Base-by-base conservation (phyloP, 1,139 yeast species). In the Arxiozyma heterogenica region DNA sequence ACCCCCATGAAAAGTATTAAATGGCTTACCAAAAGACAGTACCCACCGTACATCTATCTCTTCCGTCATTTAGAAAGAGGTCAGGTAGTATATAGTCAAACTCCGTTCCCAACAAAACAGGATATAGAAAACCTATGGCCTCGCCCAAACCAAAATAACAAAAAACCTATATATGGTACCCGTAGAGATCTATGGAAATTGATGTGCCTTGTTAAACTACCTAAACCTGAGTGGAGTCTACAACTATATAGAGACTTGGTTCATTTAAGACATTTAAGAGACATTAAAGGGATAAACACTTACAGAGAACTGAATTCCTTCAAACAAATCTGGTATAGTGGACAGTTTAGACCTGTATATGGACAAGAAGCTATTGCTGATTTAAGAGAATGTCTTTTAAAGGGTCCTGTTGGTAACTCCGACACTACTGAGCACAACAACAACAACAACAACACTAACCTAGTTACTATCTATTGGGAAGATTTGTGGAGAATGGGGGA, bases 361-460 rank as follows among this genome's bases (percentile, higher is more conserved):
- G 76, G 95, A 12, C 96, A 89, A 70, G 98, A 91, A 70, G 88
- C 97, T 0, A 90, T 89, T 25, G 90, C 96, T 1, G 98, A 91
- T 70, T 73, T 91, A 61, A 76, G 84, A 41, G 83, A 63, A 84
- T 88, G 53, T 73, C 83, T 55, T 87, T 83, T 59, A 83, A 85
- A 64, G 76, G 84, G 39, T 3, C 41, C 38, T 34, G 39, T 34
- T 34, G 39, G 39, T 34, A 34, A 4, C 6, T 11, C 63, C 75
- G 75, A 54, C 73, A 71, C 51, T 1, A 68, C 25, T 23, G 6
- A 23, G 25, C 6, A 25, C n/a, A 54, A 51, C 25, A 49, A 48
- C 12, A 23, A 23, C 6, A n/a, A 22, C 6, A 17, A 17, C 34
- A 22, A 42, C 9, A 42, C 44, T 49, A 25, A 49, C 20, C 52